Base-by-base conservation (phyloP, 192 early-diverging fungal species). In the Coemansia sp. region DNA sequence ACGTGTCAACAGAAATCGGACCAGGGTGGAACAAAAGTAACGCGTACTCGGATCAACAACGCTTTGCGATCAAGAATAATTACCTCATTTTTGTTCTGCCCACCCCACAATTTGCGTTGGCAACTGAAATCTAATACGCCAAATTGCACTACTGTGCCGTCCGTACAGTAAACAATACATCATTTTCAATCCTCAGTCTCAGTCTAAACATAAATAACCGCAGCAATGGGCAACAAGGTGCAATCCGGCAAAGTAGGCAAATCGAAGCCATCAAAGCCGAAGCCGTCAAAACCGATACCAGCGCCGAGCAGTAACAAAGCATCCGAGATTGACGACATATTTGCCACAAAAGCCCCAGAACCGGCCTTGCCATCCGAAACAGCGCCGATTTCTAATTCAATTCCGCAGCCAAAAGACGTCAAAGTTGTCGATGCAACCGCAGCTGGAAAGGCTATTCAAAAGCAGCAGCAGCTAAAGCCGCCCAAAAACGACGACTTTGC, bases 261-360 rank as follows among this genome's bases (percentile, higher is more conserved):
- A 37, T 62, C 60, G 48, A 68, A 54, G 29, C 29, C 29, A 52
- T 14, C 26, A 41, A 20, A 29, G 2, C 39, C 0, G 18, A 50
- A 27, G 13, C 8, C 13, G 50, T 3, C 56, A 50, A 69, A 57
- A 7, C 27, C 29, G 11, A 23, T 53, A 54, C 27, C 20, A 18
- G 20, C 56, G 1, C 9, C 54, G 4, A 35, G n/a, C 14, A 54
- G 27, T 16, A 71, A 57, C n/a, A 54, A 59, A 27, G 8, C 24
- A 19, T 62, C 59, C 19, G 75, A 78, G 45, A 78, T 78, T 48
- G 75, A 78, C 54, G 75, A 78, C 29, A 78, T 78, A 4, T 78
- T 78, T 50, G 54, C 72, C 41, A 39, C 54, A 22, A 14, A 23
- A 37, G 32, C 69, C 3, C 5, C 57, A 3, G 29, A 14, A 16